phyloP scores from a whole-genome alignment of 2,329 filamentous ascomycete genomes.

The Ophiostoma sp. region DNA sequence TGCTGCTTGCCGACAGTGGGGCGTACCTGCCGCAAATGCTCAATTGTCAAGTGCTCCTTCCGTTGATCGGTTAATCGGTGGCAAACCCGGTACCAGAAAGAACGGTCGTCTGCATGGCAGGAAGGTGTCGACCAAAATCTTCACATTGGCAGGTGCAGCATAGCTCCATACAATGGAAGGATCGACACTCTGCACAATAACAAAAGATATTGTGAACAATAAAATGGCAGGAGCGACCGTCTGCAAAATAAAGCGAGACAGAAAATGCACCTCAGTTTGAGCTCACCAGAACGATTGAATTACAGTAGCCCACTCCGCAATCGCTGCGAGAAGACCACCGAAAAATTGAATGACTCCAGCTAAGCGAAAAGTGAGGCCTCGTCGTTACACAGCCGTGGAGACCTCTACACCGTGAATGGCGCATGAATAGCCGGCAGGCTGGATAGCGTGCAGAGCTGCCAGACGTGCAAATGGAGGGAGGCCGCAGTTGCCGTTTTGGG shows the following conservation, averaged over 20 bases:
- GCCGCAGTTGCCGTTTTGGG: constrained; percentile 1
- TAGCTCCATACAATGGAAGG: background rate
- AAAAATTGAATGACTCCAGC: background rate
- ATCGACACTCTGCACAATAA: background rate
- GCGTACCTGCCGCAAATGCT: background rate
- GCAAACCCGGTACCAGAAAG: background rate
- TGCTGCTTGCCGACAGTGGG: background rate
- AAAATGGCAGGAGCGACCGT: background rate
- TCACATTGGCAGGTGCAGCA: background rate
- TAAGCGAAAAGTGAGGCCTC: background rate
- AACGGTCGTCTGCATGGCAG: background rate
- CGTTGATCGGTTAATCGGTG: background rate
- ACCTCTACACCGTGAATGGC: background rate
- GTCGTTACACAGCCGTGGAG: constrained; percentile 2
- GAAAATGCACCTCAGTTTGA: background rate
- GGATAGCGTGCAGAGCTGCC: background rate
- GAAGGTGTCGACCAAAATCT: background rate
- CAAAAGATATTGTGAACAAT: background rate
- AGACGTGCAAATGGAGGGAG: background rate
- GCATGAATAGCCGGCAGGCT: background rate
- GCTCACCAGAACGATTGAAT: background rate
- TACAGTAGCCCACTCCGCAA: background rate
- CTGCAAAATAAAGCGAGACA: background rate
- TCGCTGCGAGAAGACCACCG: background rate
- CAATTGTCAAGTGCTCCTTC: background rate